Conservation (phyloP, 164 flowering plant species). For the Magnolia officinalis region DNA sequence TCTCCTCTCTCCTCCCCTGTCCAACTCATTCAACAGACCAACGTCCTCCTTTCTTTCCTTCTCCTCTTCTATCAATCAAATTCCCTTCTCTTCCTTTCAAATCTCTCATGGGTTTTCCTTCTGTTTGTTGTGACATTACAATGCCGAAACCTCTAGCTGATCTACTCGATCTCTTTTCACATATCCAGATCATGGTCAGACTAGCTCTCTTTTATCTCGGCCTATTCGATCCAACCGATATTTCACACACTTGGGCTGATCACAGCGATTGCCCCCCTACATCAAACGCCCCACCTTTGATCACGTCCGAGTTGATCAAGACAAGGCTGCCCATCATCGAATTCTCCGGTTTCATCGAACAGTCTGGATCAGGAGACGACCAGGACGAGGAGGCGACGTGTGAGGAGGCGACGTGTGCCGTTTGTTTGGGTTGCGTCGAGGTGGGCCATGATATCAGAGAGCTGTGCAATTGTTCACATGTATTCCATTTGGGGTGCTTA, state of each 20-base stretch:
- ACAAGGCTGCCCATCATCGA: conserved; percentile 2
- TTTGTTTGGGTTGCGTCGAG: conserved; percentile 26
- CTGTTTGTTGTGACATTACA: background rate
- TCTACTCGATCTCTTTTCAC: conserved; percentile 4
- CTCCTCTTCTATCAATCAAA: background rate
- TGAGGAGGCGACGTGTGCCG: conserved; percentile 15
- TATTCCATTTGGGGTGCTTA: conserved; percentile 34
- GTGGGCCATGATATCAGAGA: conserved; percentile 23
- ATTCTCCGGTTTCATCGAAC: background rate
- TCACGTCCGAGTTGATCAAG: conserved; percentile 7
- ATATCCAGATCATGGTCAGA: conserved; percentile 8
- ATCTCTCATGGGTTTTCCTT: conserved; percentile 13
- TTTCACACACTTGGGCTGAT: background rate
- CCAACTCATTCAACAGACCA: background rate
- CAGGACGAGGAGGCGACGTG: conserved; percentile 13
- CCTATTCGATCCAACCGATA: conserved; percentile 5
- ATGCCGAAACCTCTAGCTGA: conserved; percentile 1
- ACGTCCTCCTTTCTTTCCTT: background rate
- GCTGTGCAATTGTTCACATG: conserved; percentile 29
- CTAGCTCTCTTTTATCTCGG: conserved; percentile 11
- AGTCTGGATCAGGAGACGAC: background rate
- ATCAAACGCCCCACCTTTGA: background rate
- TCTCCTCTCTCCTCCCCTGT: background rate
- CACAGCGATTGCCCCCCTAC: background rate
- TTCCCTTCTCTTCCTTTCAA: background rate